Evolutionary conservation across 1,284 basidiomycete genomes (phyloP), one percentile per base, ranked within the genome.

Genomic region (Inonotus hispidus): DNA sequence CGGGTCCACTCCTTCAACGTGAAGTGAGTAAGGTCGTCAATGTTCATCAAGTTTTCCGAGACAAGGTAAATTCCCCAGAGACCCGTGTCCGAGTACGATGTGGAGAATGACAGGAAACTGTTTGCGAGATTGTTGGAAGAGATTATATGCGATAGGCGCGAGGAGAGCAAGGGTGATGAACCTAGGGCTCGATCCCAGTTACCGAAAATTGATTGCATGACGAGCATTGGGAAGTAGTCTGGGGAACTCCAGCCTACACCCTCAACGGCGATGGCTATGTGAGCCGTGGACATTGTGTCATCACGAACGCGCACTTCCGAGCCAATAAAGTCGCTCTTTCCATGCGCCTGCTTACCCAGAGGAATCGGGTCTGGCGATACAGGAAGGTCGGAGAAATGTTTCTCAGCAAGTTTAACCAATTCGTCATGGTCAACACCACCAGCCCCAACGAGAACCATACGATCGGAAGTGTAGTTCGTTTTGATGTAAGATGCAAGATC

Each of bases 131-230:
- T 94, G 85, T 98, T 91, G 65, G 83, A 82, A 53, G 93, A 93
- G 71, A 99, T 81, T 74, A 95, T 91, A 77, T 96, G 91, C 54
- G 91, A 93, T 64, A 99, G 87, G 63, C 90, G 87, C 61, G 94
- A 97, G 65, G 92, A 94, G 68, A 97, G 87, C 62, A 98, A 81
- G 41, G 94, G 84, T 11, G 92, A 90, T 53, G 94, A 87, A 68
- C 96, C 96, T 69, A 99, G 87, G 62, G 91, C 93, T 70, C 97
- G 90, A 75, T 99, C 97, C 97, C 97, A 99, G 86, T 98, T 99
- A 68, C 96, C 96, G 76, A 99, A 92, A 79, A 99, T 95, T 71
- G 86, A 89, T 77, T 98, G 94, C 87, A 98, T 93, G 71, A 95
- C 95, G 75, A 98, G 88, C 95, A 99, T 97, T 65, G 95, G 93